Evolutionary conservation across 352 stramenopile species (phyloP), one percentile per base, ranked within the genome.

Genomic region (Phytophthora europaea): DNA sequence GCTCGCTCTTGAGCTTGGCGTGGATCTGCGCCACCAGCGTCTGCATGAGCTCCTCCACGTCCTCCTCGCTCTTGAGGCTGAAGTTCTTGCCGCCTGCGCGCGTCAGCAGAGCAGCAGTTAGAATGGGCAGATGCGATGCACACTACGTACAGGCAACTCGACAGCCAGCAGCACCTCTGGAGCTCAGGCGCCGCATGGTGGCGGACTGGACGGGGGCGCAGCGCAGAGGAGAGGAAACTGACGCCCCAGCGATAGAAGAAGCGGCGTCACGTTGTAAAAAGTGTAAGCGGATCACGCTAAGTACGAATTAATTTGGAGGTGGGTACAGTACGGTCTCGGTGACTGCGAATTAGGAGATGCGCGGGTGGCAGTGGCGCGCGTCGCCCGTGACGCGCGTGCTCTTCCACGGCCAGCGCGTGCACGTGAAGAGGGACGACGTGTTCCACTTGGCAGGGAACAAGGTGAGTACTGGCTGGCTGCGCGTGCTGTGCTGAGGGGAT

Each of bases 391-490:
- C 84, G 53, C 76, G 75, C 70, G 88, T 92, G 58, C n/a, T 31
- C 43, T 94, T 94, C 73, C 87, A 85, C 56, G 82, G 79, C 8
- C 81, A 88, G 40, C 73, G 79, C 67, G 81, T 97, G 58, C 86
- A 94, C 61, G 85, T 97, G n/a, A 97, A 97, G 76, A 79, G 88
- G 10, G 90, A 97, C 58, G 90, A 97, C 45, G 61, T 88, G 10
- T 91, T 94, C 45, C 83, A 92, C 66, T 65, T 97, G n/a, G 87
- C 88, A 3, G 90, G 90, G 23, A 97, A 97, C 56, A 97, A 97
- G 82, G 89, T 94, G 22, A 3, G 50, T 28, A 28, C 36, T 16
- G 20, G 10, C 4, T 28, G 20, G 48, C 13, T 33, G 22, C 12
- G 48, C 3, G 48, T 7, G 22, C 2, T n/a, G 43, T n/a, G 48